phyloP scores from a whole-genome alignment of 768 basidiomycete species.

The Lentinus tigrinus region DNA sequence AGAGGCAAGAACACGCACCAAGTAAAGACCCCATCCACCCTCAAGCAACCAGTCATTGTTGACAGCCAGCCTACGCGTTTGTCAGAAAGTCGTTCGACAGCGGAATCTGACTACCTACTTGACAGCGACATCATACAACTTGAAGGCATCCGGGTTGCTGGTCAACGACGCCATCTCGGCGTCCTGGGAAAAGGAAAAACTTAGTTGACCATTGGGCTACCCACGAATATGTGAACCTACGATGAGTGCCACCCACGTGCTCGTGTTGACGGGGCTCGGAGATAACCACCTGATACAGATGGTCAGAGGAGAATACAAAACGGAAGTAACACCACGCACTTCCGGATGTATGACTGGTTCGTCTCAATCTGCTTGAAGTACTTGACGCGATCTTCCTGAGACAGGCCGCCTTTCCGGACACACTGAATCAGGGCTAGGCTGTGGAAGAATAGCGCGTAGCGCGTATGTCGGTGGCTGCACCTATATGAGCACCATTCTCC shows the following conservation, averaged over 20 bases:
- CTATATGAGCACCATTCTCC: neutral
- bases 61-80: slow-evolving; percentile 49
- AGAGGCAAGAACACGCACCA: slow-evolving; percentile 39
- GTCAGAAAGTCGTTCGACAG: neutral
- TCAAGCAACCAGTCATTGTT: slow-evolving; percentile 72
- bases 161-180: slow-evolving; percentile 65
- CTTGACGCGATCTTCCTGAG: slow-evolving; percentile 32
- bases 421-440: slow-evolving; percentile 64
- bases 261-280: slow-evolving; percentile 66
- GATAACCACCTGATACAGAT: slow-evolving; percentile 55
- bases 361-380: slow-evolving; percentile 57
- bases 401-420: slow-evolving; percentile 44
- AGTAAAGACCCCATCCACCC: slow-evolving; percentile 66
- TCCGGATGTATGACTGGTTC: slow-evolving; percentile 63
- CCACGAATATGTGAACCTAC: slow-evolving; percentile 30
- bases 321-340: slow-evolving; percentile 35
- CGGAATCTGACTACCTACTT: slow-evolving; percentile 35
- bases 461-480: slow-evolving; percentile 63
- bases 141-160: slow-evolving; percentile 57
- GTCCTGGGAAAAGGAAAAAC: slow-evolving; percentile 40
- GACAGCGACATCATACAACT: slow-evolving; percentile 67
- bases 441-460: slow-evolving; percentile 70
- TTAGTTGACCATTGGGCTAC: neutral
- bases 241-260: slow-evolving; percentile 67
- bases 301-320: neutral